phyloP scores from a whole-genome alignment of 2,329 filamentous ascomycete genomes.

The Alternaria alternata region DNA sequence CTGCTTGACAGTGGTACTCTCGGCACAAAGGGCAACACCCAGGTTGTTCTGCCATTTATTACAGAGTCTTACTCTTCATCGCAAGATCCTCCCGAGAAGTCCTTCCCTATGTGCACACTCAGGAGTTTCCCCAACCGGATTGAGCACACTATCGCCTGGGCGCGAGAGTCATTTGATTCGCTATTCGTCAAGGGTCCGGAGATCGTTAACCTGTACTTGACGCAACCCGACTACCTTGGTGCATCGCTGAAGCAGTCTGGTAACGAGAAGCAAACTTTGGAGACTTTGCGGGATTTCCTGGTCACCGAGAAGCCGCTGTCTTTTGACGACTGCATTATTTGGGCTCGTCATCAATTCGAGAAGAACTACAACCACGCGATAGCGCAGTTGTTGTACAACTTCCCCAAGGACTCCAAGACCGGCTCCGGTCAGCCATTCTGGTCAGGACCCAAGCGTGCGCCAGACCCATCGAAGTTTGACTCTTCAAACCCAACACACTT shows the following conservation, averaged over 20 bases:
- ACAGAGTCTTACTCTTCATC: conserved; percentile 98
- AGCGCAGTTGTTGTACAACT: conserved; percentile 93
- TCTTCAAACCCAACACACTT: conserved; percentile 84
- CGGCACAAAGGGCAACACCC: conserved; percentile 98
- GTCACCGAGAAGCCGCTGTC: conserved; percentile 90
- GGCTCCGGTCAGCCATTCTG: conserved; percentile 92
- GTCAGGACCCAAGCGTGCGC: conserved; percentile 97
- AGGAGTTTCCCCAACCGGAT: conserved; percentile 98
- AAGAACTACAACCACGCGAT: conserved; percentile 97
- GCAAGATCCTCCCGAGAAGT: conserved; percentile 96
- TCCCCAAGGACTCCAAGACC: conserved; percentile 91
- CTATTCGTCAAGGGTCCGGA: conserved; percentile 94
- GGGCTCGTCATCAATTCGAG: conserved; percentile 94
- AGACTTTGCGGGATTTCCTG: conserved; percentile 88
- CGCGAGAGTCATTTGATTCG: conserved; percentile 92
- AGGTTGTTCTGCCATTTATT: conserved; percentile 87
- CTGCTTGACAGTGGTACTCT: conserved; percentile 95
- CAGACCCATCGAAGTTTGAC: conserved; percentile 90
- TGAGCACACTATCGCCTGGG: conserved; percentile 98
- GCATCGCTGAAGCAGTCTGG: conserved; percentile 89
- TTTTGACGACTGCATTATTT: conserved; percentile 96
- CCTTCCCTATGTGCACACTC: conserved; percentile 98
- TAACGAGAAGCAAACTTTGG: conserved; percentile 91
- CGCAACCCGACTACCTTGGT: conserved; percentile 88
- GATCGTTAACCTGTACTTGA: conserved; percentile 92